These are phyloP conservation scores for Melastoma candidum DNA, from an alignment of 441 rosid species.

Conservation along the genomic window DNA sequence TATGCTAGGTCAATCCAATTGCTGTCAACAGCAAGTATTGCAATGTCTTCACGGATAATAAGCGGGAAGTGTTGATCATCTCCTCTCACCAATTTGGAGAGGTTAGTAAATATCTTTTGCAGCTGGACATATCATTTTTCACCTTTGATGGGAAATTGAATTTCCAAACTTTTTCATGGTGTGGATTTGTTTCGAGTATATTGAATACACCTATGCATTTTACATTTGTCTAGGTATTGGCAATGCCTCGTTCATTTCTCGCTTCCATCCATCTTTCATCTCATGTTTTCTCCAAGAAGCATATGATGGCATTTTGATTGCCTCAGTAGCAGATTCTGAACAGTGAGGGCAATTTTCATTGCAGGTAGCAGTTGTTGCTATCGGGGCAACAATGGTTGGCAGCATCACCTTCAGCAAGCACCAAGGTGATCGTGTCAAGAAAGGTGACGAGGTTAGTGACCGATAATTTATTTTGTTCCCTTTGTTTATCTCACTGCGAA, in stretches of 20 bases:
- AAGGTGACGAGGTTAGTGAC: slow-evolving; percentile 64
- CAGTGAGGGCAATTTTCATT: slow-evolving; percentile 1
- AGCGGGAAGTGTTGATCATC: slow-evolving; percentile 63
- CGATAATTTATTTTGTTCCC: slow-evolving; percentile 4
- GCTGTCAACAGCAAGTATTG: slow-evolving; percentile 94
- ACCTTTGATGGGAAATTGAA: not conserved
- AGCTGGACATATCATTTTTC: not conserved
- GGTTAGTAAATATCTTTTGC: slow-evolving; percentile 27
- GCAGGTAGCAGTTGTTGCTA: slow-evolving; percentile 94
- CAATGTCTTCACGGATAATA: slow-evolving; percentile 87
- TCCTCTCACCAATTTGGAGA: slow-evolving; percentile 72
- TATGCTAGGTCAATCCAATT: slow-evolving; percentile 74
- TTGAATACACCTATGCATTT: too few species aligned
- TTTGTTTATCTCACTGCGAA: not conserved
- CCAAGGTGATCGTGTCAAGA: slow-evolving; percentile 55
- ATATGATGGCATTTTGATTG: too few species aligned
- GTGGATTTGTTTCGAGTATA: too few species aligned
- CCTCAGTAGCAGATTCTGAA: too few species aligned
- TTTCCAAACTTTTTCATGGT: not conserved
- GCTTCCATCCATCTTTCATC: too few species aligned
- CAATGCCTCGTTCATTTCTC: too few species aligned
- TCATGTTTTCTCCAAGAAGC: too few species aligned
- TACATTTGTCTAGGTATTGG: too few species aligned
- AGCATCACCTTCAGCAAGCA: slow-evolving; percentile 60
- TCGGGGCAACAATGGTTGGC: slow-evolving; percentile 98